phyloP scores from a whole-genome alignment of 257 asterid genomes.

The Orobanche coerulescens region DNA sequence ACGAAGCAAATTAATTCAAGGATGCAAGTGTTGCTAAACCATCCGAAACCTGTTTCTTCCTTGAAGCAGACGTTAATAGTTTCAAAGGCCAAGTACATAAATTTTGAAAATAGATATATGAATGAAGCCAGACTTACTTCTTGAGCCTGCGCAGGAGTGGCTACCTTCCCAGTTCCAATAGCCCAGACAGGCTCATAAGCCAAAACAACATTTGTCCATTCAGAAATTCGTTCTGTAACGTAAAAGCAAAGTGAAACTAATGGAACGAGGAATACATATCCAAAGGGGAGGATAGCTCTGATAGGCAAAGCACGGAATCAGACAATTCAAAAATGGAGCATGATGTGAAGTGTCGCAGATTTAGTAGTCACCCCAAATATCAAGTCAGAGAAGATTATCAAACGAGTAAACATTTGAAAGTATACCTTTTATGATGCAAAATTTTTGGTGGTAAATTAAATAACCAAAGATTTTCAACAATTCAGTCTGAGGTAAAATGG shows the following conservation, averaged over 20 bases:
- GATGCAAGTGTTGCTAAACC: neutral
- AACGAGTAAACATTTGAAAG: neutral
- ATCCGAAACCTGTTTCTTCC: neutral
- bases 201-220: conserved; percentile 79
- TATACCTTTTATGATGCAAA: neutral
- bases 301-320: neutral
- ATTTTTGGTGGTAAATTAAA: neutral
- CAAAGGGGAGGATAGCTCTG: neutral
- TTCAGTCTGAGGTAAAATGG: neutral
- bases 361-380: neutral
- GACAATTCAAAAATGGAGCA: neutral
- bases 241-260: neutral
- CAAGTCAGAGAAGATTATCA: neutral
- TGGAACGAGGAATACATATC: neutral
- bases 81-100: neutral
- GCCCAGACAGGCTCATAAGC: conserved; percentile 99
- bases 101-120: neutral
- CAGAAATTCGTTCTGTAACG: conserved; percentile 52
- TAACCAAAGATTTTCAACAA: neutral
- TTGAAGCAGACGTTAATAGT: too few relatives aligned
- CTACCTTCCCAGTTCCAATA: conserved; percentile 98
- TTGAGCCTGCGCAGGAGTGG: conserved; percentile 94
- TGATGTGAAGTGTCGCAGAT: neutral
- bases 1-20: conserved; percentile 7
- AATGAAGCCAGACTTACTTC: conserved; percentile 51